Evolutionary conservation across 1,284 basidiomycete species (phyloP).

Genomic region (Vanrija sp.): DNA sequence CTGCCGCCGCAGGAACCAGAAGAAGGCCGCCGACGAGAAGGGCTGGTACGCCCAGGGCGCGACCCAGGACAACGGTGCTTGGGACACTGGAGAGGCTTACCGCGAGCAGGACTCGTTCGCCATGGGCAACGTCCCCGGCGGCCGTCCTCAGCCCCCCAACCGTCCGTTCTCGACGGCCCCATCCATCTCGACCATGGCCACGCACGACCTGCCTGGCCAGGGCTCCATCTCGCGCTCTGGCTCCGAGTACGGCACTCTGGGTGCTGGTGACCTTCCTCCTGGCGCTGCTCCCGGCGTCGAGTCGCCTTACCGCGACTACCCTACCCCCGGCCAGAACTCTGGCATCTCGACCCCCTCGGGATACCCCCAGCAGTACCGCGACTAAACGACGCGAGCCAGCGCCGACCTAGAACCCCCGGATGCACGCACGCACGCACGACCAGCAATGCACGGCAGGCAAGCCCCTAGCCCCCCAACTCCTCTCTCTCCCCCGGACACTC

Average conservation of each 20-base stretch:
- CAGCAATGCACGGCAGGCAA: constrained; percentile 4
- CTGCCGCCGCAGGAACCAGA: constrained; percentile 25
- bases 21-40: constrained; percentile 21
- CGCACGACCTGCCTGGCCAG: constrained; percentile 31
- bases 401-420: background rate
- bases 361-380: background rate
- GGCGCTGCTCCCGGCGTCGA: constrained; percentile 2
- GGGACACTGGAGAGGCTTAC: constrained; percentile 28
- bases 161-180: constrained; percentile 22
- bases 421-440: background rate
- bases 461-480: background rate
- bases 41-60: constrained; percentile 26
- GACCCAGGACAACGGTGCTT: constrained; percentile 14
- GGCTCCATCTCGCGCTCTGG: constrained; percentile 6
- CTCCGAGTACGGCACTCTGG: constrained; percentile 2
- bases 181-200: constrained; percentile 40
- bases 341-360: background rate
- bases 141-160: constrained; percentile 16
- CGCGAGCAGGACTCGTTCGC: constrained; percentile 25
- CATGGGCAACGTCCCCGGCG: constrained; percentile 17
- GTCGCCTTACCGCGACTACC: constrained; percentile 14
- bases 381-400: too few species aligned
- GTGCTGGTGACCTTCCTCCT: constrained; percentile 35
- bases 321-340: background rate
- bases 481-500: background rate